Base-by-base conservation (phyloP, 176 grass and related monocot genomes). In the Coix lacrymajobi region DNA sequence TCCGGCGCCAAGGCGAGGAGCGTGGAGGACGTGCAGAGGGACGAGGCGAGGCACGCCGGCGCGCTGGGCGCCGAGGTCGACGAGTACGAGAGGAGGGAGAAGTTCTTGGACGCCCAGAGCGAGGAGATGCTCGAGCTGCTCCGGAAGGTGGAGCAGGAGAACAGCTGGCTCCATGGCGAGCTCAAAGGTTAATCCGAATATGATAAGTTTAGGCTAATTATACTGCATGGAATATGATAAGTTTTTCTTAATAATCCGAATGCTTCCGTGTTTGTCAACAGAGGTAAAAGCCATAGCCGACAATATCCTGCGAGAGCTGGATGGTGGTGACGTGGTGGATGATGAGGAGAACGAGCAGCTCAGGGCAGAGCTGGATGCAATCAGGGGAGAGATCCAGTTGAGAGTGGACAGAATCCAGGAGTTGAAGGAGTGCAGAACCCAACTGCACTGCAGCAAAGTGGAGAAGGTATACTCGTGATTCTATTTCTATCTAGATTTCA, bases 1-100 rank as follows among this genome's bases (percentile, higher is more conserved):
- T 32, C 44, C 10, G 77, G 62, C 0, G 51, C 40, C 1, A 17
- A 20, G 52, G 77, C 54, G 71, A 89, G 77, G 64, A 85, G 77
- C 40, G 71, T 29, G 19, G 82, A 80, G 52, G 87, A 85, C 14
- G 70, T 80, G 32, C 11, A 29, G 70, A 67, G 22, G 82, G 49
- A 67, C 5, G 62, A 75, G 16, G 26, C 4, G 49, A 80, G 39
- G 41, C 24, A 17, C 32, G 57, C 56, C 29, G 77, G 15, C 38
- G 26, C 15, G 62, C 63, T 85, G 25, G 41, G 6, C 24, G 57
- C 2, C 17, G 34, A 73, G 56, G 67, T 20, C 24, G 56, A 2
- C 17, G 67, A 73, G 7, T 30, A 31, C 76, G 76, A 86, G 67
- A 51, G 76, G 33, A 71, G 84, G 57, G 57, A 36, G 17, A 54